phyloP scores from a whole-genome alignment of 345 rosid species.

The Theobroma cacao region DNA sequence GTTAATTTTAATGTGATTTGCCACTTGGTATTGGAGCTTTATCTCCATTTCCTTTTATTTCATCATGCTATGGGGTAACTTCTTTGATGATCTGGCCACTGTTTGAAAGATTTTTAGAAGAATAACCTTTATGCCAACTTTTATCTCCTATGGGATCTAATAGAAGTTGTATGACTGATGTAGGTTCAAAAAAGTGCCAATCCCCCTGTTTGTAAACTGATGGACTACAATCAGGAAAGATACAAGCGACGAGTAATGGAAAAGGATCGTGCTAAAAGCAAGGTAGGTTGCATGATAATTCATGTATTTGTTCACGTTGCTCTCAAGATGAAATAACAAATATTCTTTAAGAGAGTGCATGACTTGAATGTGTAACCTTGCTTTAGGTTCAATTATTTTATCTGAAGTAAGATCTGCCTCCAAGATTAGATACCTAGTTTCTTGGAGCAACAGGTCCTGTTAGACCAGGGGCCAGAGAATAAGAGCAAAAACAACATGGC shows the following conservation, averaged over 20 bases:
- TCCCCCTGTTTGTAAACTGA: constrained; percentile 69
- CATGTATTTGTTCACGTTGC: not conserved
- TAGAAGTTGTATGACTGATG: not conserved
- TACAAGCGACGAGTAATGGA: constrained; percentile 30
- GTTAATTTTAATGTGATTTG: not conserved
- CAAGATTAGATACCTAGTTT: not conserved
- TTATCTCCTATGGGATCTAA: not conserved
- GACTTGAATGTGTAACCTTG: not conserved
- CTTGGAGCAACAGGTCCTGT: not conserved
- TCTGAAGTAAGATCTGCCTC: not conserved
- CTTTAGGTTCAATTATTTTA: not conserved
- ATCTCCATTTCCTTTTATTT: not conserved
- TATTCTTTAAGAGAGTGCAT: not conserved
- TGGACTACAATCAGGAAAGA: constrained; percentile 48
- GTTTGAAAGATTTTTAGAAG: not conserved
- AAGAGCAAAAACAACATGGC: not conserved
- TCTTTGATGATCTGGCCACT: not conserved
- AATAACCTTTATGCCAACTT: not conserved
- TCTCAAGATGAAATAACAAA: not conserved
- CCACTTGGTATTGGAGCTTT: not conserved
- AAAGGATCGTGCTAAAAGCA: constrained; percentile 56
- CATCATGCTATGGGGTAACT: not conserved
- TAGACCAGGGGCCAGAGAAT: not conserved
- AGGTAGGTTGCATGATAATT: constrained; percentile 30
- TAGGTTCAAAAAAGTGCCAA: constrained; percentile 47